Conservation (phyloP, 2,329 filamentous ascomycete species). For the Penicillium sp. region DNA sequence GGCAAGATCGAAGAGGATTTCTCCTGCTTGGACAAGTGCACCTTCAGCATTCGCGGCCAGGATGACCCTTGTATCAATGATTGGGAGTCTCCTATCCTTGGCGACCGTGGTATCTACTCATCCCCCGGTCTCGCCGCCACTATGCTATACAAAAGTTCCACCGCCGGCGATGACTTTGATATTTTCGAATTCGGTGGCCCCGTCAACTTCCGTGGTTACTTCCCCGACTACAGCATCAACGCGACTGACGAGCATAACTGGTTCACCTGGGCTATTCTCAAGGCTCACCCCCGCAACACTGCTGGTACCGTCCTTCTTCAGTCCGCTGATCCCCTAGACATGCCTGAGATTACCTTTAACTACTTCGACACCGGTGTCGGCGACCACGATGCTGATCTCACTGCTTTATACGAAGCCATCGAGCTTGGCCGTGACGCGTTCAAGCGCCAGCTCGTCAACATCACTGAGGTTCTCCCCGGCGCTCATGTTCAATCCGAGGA, state of each 20-base stretch:
- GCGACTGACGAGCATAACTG: slow-evolving; percentile 44
- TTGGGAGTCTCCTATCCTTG: slow-evolving; percentile 41
- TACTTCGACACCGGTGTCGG: slow-evolving; percentile 48
- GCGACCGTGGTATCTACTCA: slow-evolving; percentile 42
- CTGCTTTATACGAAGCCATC: slow-evolving; percentile 12
- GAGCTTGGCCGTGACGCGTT: slow-evolving; percentile 50
- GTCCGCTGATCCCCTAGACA: slow-evolving; percentile 61
- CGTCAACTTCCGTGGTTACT: slow-evolving; percentile 55
- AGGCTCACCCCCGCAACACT: slow-evolving; percentile 61
- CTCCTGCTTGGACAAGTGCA: slow-evolving; percentile 33
- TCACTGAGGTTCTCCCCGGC: slow-evolving; percentile 45
- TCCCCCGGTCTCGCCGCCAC: slow-evolving; percentile 55
- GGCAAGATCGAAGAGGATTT: slow-evolving; percentile 43
- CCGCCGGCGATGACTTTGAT: slow-evolving; percentile 49
- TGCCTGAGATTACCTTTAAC: slow-evolving; percentile 62
- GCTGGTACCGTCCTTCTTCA: slow-evolving; percentile 61
- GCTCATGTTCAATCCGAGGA: slow-evolving; percentile 35
- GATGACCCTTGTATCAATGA: slow-evolving; percentile 44
- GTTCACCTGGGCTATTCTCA: slow-evolving; percentile 51
- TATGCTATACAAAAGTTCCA: slow-evolving; percentile 39
- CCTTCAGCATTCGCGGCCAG: slow-evolving; percentile 21
- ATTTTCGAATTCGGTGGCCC: slow-evolving; percentile 56
- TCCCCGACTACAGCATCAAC: slow-evolving; percentile 43
- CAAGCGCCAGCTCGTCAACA: slow-evolving; percentile 40
- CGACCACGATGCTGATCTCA: slow-evolving; percentile 13